Conservation (phyloP, 495 filamentous ascomycete genomes). For the Podospora pseudoanserina region DNA sequence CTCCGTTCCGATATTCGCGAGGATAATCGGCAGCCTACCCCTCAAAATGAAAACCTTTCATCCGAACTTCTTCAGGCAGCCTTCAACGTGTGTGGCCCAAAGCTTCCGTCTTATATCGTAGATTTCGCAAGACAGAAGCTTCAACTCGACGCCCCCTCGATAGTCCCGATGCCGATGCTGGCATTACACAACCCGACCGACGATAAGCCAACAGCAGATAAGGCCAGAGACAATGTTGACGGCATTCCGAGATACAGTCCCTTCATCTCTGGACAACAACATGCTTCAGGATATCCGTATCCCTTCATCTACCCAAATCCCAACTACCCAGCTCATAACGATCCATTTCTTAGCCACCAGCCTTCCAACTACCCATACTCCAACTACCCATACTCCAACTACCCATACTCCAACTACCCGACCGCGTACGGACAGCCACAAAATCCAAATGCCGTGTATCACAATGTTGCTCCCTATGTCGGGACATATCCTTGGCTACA, state of each 20-base stretch:
- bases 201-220: no score
- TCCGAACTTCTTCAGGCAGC: background rate
- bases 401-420: background rate
- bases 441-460: background rate
- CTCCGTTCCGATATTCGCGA: background rate
- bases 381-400: background rate
- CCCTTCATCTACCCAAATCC: background rate
- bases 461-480: no score
- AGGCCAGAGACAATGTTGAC: no score
- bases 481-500: no score
- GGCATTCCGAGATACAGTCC: no score
- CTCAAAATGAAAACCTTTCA: background rate
- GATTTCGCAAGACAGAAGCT: background rate
- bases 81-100: background rate
- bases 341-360: no score
- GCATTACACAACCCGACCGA: background rate
- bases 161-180: background rate
- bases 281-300: no score
- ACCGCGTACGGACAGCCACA: background rate
- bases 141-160: background rate
- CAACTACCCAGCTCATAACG: background rate
- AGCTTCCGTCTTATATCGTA: background rate
- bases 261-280: no score
- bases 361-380: no score
- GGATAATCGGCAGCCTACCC: background rate